Conservation (phyloP, 2,329 filamentous ascomycete species). For the Tolypocladium inflatum region DNA sequence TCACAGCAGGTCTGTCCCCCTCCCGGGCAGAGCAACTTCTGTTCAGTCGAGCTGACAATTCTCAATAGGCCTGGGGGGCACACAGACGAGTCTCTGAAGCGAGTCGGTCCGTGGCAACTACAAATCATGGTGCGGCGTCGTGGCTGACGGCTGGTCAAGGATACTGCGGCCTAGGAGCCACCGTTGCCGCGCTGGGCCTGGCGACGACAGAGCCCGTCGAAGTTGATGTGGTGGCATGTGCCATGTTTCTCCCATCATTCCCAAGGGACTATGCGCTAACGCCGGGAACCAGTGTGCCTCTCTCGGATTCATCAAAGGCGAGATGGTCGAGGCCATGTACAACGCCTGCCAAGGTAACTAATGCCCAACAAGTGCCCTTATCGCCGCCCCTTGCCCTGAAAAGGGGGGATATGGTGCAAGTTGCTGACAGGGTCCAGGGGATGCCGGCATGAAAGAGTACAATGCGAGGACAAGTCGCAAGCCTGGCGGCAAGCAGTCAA, state of each 20-base stretch:
- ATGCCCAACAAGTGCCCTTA: slow-evolving; percentile 1
- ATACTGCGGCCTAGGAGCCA: slow-evolving; percentile 61
- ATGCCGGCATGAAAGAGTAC: slow-evolving; percentile 35
- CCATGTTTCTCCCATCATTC: background rate
- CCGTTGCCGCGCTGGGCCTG: slow-evolving; percentile 56
- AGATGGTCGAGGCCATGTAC: slow-evolving; percentile 52
- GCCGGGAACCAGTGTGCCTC: slow-evolving; percentile 56
- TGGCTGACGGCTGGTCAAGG: slow-evolving; percentile 34
- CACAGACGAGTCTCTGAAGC: slow-evolving; percentile 15
- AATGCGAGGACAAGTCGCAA: slow-evolving; percentile 24
- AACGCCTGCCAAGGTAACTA: slow-evolving; percentile 42
- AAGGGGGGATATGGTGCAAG: slow-evolving; percentile 4
- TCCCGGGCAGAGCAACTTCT: background rate
- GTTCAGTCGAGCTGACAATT: slow-evolving; percentile 6
- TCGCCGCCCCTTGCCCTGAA: background rate
- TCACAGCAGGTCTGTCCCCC: slow-evolving; percentile 62
- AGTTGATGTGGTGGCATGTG: slow-evolving; percentile 62
- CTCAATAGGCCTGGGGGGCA: slow-evolving; percentile 25
- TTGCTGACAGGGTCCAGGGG: slow-evolving; percentile 13
- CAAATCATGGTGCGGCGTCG: slow-evolving; percentile 1
- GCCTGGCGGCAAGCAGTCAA: slow-evolving; percentile 11
- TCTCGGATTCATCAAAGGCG: slow-evolving; percentile 63
- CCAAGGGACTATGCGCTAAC: background rate
- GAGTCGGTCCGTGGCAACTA: slow-evolving; percentile 18
- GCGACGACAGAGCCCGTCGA: slow-evolving; percentile 44